Evolutionary conservation across 192 early-diverging fungal species (phyloP).

Genomic region (Podila horticola): DNA sequence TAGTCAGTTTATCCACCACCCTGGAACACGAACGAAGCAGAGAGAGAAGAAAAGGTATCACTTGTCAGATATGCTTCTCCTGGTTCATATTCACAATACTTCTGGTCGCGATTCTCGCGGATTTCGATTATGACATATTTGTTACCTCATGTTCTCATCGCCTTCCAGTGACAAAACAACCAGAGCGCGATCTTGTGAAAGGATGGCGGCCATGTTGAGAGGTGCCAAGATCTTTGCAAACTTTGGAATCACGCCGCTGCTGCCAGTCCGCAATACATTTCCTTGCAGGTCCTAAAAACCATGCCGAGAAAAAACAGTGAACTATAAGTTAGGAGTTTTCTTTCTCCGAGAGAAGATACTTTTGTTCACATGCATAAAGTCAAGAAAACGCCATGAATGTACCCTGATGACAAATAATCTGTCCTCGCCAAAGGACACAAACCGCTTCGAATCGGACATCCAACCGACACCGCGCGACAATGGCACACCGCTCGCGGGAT

Average conservation of each 20-base stretch:
- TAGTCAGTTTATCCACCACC: no score
- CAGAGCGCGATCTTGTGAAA: background rate
- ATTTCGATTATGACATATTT: no score
- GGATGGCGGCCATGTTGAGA: background rate
- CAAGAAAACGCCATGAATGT: background rate
- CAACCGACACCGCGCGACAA: conserved; percentile 5
- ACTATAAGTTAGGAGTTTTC: background rate
- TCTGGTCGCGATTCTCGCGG: no score
- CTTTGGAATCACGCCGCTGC: background rate
- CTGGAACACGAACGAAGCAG: no score
- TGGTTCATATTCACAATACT: no score
- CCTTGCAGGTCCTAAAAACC: background rate
- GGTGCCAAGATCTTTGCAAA: background rate
- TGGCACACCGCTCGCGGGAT: background rate
- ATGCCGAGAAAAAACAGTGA: background rate
- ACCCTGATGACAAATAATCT: conserved; percentile 19
- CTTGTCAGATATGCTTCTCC: no score
- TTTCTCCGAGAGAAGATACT: background rate
- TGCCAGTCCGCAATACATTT: background rate
- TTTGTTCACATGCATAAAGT: background rate
- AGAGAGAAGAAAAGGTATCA: no score
- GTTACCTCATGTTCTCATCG: background rate
- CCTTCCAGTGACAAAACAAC: background rate
- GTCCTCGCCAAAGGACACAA: conserved; percentile 14
- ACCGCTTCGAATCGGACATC: conserved; percentile 21